Evolutionary conservation across 2,329 filamentous ascomycete genomes (phyloP), one percentile per base, ranked within the genome.

Genomic region (Nemania abortiva): DNA sequence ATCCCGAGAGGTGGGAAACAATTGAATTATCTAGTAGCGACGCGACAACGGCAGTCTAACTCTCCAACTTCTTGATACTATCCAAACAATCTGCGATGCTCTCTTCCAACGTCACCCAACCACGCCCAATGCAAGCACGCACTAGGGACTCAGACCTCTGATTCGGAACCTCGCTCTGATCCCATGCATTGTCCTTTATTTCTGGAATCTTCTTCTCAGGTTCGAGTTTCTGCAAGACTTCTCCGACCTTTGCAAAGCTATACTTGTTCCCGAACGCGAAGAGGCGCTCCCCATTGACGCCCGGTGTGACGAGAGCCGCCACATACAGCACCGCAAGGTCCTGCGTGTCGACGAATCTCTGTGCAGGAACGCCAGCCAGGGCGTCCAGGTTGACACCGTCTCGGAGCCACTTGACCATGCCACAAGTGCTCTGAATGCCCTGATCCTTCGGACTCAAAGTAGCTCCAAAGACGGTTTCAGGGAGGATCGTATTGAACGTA

Each of bases 261-360:
- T 75, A 80, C 59, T 75, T 73, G 27, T 73, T 74, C 1, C 75
- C 75, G 42, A 78, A 80, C 4, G 70, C 78, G 50, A 74, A 81
- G 2, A 81, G 67, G 13, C 79, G 71, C 71, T 79, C 75, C 37
- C 75, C 61, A 29, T 79, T 68, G 0, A 81, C 74, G 1, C 68
- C 74, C 0, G 77, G 71, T 0, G 68, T 74, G 6, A 71, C 70
- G 31, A 81, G 67, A 37, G 76, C 74, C 2, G 77, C 79, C 2
- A 81, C 73, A 50, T 77, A 79, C n/a, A 81, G 71, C 45, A 73
- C 37, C 2, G 73, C 79, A 0, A 70, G 65, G 58, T 81, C 79
- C 9, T 72, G 69, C 6, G 74, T 75, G 56, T 81, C 77, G 24
- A 77, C 47, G 47, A 75, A 75, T 73, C 77, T 79, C 72, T 81